Evolutionary conservation across 306 rosid genomes (phyloP).

Genomic region (Dryas alaskensis): DNA sequence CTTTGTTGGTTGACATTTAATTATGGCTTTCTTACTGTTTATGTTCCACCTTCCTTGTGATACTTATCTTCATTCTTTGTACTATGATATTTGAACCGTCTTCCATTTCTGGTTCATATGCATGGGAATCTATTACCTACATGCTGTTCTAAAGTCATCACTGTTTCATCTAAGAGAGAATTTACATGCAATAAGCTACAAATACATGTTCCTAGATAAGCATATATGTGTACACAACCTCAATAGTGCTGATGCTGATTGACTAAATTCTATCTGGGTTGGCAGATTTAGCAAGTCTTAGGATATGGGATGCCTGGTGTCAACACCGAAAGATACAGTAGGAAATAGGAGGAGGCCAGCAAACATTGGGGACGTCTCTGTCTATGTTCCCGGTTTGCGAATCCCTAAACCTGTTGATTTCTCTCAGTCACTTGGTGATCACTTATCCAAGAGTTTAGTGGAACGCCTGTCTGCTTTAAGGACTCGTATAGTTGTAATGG

Average conservation of each 20-base stretch:
- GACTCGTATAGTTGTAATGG: slow-evolving; percentile 93
- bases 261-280: slow-evolving; percentile 28
- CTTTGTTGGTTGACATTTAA: slow-evolving; percentile 73
- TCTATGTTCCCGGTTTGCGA: slow-evolving; percentile 92
- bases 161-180: slow-evolving; percentile 14
- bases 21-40: slow-evolving; percentile 41
- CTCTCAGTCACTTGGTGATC: slow-evolving; percentile 62
- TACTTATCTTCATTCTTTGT: slow-evolving; percentile 24
- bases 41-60: slow-evolving; percentile 43
- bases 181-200: not conserved
- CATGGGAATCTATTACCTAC: slow-evolving; percentile 23
- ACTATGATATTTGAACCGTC: slow-evolving; percentile 26
- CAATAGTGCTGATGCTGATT: slow-evolving; percentile 33
- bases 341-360: slow-evolving; percentile 86
- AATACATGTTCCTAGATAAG: not conserved
- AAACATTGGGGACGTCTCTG: slow-evolving; percentile 91
- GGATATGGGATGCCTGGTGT: slow-evolving; percentile 83
- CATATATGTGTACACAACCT: slow-evolving; percentile 1
- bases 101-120: slow-evolving; percentile 22
- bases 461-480: slow-evolving; percentile 85
- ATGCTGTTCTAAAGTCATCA: slow-evolving; percentile 16
- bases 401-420: slow-evolving; percentile 93
- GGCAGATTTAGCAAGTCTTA: slow-evolving; percentile 39
- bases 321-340: slow-evolving; percentile 70
- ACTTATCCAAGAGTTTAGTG: slow-evolving; percentile 72